A percentile compares a stretch with the other conserved stretches of the same genome.
These are phyloP conservation scores for Mycena amicta DNA, from an alignment of 768 basidiomycete species.

Conservation along the genomic window DNA sequence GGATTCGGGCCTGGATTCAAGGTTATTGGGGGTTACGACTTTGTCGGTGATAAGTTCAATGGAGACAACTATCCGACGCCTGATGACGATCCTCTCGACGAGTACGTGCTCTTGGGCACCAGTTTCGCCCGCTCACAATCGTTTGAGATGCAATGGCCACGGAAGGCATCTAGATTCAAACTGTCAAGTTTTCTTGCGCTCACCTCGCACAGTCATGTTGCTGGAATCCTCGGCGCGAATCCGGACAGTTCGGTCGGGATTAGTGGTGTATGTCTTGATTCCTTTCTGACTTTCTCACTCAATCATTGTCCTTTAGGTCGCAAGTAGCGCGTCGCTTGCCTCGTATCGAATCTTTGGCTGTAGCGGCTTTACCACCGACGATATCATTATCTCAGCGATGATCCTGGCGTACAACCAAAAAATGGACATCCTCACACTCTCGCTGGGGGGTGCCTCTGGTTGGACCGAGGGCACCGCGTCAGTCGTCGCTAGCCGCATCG, in stretches of 20 bases:
- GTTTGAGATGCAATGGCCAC: conserved; percentile 30
- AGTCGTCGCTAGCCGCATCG: conserved; percentile 50
- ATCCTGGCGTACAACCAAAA: conserved; percentile 41
- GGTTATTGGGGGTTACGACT: conserved; percentile 43
- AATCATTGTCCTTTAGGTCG: conserved; percentile 27
- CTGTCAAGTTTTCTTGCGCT: conserved; percentile 8
- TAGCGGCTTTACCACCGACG: conserved; percentile 31
- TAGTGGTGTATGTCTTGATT: conserved; percentile 36
- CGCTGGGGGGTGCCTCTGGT: conserved; percentile 48
- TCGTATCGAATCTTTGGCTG: conserved; percentile 53
- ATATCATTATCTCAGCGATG: conserved; percentile 39
- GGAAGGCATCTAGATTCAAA: conserved; percentile 35
- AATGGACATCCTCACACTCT: conserved; percentile 55
- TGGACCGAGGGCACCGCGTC: conserved; percentile 48
- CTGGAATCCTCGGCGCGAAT: conserved; percentile 49
- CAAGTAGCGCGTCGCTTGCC: conserved; percentile 44
- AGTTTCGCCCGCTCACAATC: too few relatives aligned
- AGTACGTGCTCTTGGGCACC: conserved; percentile 25
- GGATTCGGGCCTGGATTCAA: conserved; percentile 42
- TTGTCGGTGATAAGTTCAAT: conserved; percentile 43
- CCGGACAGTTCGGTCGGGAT: conserved; percentile 48
- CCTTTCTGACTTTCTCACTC: neutral
- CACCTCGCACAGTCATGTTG: conserved; percentile 21
- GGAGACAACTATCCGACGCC: conserved; percentile 37
- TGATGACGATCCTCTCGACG: conserved; percentile 38